Base-by-base conservation (phyloP, 805 yeast species). In the Grigorovia yakushimaensis region DNA sequence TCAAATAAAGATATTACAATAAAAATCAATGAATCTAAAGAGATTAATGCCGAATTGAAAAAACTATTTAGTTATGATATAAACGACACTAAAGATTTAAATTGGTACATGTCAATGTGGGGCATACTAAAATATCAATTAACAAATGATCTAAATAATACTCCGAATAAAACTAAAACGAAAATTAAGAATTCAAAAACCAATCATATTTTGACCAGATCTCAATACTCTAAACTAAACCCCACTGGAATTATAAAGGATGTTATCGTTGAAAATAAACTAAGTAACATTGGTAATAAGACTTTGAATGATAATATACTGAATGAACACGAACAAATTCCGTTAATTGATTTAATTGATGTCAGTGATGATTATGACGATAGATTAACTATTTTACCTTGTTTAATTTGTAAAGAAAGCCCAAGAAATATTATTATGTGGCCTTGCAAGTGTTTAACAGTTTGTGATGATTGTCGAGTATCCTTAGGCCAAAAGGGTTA, bases 391-490 rank as follows among this genome's bases (percentile, higher is more conserved):
- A 37, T 19, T 19, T 53, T 77, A 5, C 69, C 70, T 5, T 88
- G 97, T 65, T 95, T 86, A 6, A 82, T 89, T 2, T 89, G 97
- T 61, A 91, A 84, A 54, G 72, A 74, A 5, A 78, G 82, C 49
- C 76, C 79, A 5, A 72, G 96, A 53, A 84, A 82, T 48, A 77
- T 89, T 39, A 80, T 89, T 8, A 69, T 91, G 2, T 89, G 97
- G 97, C 97, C 97, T 0, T 89, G 97, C 61, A 77, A 79, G 55
- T 89, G 97, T 63, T 77, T 89, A 47, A 88, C 95, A 0, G 71
- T 89, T 5, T 89, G 97, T 64, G 96, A 88, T 53, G 74, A 77
- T 22, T 89, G 97, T 59, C 73, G 97, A 17, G 69, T 81, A 10
- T 77, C 84, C 17, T 70, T 89, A 45, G 87, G 86, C 7, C 67